Evolutionary conservation across 2,329 filamentous ascomycete species (phyloP), one percentile per base, ranked within the genome.

Genomic region (Ophiognomonia clavigignenti-juglandacearum): DNA sequence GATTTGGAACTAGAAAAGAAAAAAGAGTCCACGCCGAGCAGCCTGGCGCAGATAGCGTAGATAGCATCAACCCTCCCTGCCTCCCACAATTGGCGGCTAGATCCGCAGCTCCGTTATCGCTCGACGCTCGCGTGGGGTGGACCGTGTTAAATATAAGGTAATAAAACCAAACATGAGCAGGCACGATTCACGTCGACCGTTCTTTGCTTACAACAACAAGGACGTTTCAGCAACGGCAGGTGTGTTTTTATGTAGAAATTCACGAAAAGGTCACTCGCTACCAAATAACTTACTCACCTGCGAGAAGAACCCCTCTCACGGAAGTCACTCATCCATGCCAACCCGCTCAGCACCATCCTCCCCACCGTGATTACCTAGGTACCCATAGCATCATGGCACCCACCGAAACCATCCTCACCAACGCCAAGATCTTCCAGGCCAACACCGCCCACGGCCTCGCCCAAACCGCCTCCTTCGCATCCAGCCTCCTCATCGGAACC

Each of bases 351-450:
- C 7, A 23, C 13, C 14, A 6, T 34, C 40, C 19, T n/a, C n/a
- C n/a, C n/a, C n/a, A n/a, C n/a, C 32, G 23, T 18, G 16, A 3
- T 6, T n/a, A 16, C 3, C 39, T 13, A 16, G 4, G 16, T 35
- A 43, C 18, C 26, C 45, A 35, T 41, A 31, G 20, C 4, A 9
- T 19, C 41, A 20, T 23, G 20, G 7, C 40, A 49, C 32, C 39
- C 36, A 18, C n/a, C 10, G 52, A 50, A 29, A 41, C 71, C 61
- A 57, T 74, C 65, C 52, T 72, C 60, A 19, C 68, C 61, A 53
- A 72, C 71, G 48, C 71, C 69, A 65, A 72, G 77, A 24, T 79
- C 73, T 54, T 67, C 59, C 66, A 60, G 35, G 54, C 59, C 1
- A 56, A 56, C 3, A 52, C 55, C 8, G 51, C 52, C 36, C 54